Base-by-base conservation (phyloP, 495 filamentous ascomycete species). In the Podospora pseudopauciseta region DNA sequence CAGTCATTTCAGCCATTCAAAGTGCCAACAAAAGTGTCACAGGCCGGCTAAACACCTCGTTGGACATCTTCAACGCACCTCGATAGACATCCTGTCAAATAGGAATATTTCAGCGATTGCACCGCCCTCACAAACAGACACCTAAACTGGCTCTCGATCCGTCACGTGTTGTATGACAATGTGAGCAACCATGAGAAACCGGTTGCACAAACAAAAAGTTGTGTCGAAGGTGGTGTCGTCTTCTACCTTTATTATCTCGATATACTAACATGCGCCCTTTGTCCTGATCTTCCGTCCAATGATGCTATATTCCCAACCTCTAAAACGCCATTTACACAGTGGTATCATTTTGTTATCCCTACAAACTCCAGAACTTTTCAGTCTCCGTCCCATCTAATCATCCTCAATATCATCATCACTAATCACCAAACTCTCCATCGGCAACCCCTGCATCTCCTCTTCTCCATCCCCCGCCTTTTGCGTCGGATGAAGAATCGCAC, bases 391-490 rank as follows among this genome's bases (percentile, higher is more conserved):
- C 18, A 20, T 18, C 19, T 72, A 86, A 75, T 90, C 87, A 80
- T 97, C 94, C 78, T 93, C 92, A 78, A 99, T 98, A 84, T 99
- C 95, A 83, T 99, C 95, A 76, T 98, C 94, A 73, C 90, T 93
- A 57, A 98, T 80, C 64, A 93, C 86, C 67, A 96, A 75, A 63
- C 87, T 89, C 77, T 89, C 86, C 58, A 86, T 82, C 65, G 81
- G 79, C 57, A 82, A 79, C 20, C 82, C 78, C 4, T 78, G 28
- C 44, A 67, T 65, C 65, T 68, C 68, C 56, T 70, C 59, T 39
- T 30, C 67, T 63, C 49, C 65, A 23, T 70, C 55, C 16, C n/a
- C 70, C 55, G 56, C 75, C 70, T 27, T 68, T 23, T 59, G 57
- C 6, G 73, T 62, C 23, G 65, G 75, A 57, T 68, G 76, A 49